These are phyloP conservation scores for Fragilariopsis cylindrus DNA, from an alignment of 108 stramenopile genomes.

Conservation along the genomic window DNA sequence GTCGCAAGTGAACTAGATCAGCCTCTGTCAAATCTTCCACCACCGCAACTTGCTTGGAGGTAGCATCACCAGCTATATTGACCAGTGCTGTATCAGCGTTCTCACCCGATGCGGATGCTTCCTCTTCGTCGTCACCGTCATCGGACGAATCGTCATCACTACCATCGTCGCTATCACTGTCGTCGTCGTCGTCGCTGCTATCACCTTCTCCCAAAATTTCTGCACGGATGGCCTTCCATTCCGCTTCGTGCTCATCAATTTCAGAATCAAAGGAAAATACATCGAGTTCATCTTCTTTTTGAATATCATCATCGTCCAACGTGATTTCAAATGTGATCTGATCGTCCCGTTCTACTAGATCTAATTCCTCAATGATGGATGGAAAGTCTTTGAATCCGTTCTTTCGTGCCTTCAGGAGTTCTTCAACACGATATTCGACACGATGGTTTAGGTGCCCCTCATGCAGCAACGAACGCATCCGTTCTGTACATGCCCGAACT, in stretches of 20 bases:
- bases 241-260: constrained; percentile 83
- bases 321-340: constrained; percentile 97
- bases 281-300: constrained; percentile 88
- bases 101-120: constrained; percentile 7
- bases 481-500: constrained; percentile 94
- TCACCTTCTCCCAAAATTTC: constrained; percentile 90
- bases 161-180: constrained; percentile 52
- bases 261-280: constrained; percentile 75
- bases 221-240: constrained; percentile 86
- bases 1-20: constrained; percentile 95
- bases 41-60: constrained; percentile 42
- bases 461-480: constrained; percentile 92
- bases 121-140: constrained; percentile 35
- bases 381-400: constrained; percentile 85
- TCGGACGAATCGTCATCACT: constrained; percentile 62
- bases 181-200: constrained; percentile 63
- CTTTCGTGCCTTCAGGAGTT: constrained; percentile 84
- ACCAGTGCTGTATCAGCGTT: constrained; percentile 18
- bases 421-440: constrained; percentile 94
- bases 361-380: constrained; percentile 80
- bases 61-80: not conserved
- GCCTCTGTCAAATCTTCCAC: constrained; percentile 85
- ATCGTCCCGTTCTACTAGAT: constrained; percentile 97
- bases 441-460: constrained; percentile 86
- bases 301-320: constrained; percentile 92